A percentile compares a stretch with the other conserved stretches of the same genome.
These are phyloP conservation scores for Talaromyces pinophilus DNA, from an alignment of 2,329 filamentous ascomycete species.

Conservation along the genomic window DNA sequence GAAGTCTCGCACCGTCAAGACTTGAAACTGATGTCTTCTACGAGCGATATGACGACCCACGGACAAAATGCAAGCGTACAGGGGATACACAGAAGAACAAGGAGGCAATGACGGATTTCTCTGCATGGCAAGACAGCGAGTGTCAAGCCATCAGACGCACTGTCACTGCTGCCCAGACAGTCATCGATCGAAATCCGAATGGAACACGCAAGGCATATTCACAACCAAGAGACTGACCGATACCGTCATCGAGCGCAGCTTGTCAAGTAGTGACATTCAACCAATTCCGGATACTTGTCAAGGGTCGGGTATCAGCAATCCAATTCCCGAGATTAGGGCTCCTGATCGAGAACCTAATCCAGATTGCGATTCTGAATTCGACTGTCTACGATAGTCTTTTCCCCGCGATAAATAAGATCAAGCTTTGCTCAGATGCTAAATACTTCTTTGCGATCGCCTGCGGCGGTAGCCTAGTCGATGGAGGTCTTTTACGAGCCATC, in stretches of 20 bases:
- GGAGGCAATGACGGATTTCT: not conserved
- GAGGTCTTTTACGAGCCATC: conserved; percentile 1
- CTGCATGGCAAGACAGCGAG: not conserved
- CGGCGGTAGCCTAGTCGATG: not conserved
- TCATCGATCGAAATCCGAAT: not conserved
- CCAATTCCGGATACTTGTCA: not conserved
- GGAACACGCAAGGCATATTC: not conserved
- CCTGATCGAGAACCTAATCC: not conserved
- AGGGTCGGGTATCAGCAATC: not conserved
- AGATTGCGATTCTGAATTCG: not conserved
- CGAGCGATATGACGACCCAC: not conserved
- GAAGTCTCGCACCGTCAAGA: not conserved
- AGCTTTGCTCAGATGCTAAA: not conserved
- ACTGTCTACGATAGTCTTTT: not conserved
- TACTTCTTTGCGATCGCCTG: not conserved
- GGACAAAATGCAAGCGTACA: not conserved
- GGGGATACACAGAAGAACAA: not conserved
- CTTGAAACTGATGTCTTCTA: not conserved
- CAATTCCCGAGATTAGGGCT: not conserved
- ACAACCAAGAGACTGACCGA: not conserved
- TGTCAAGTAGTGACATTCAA: not conserved
- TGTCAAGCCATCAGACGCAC: not conserved
- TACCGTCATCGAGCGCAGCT: not conserved
- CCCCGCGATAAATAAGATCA: not conserved
- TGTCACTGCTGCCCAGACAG: not conserved